Base-by-base conservation (phyloP, 225 moss, liverwort and hornwort genomes). In the Marchantia polymorpha region DNA sequence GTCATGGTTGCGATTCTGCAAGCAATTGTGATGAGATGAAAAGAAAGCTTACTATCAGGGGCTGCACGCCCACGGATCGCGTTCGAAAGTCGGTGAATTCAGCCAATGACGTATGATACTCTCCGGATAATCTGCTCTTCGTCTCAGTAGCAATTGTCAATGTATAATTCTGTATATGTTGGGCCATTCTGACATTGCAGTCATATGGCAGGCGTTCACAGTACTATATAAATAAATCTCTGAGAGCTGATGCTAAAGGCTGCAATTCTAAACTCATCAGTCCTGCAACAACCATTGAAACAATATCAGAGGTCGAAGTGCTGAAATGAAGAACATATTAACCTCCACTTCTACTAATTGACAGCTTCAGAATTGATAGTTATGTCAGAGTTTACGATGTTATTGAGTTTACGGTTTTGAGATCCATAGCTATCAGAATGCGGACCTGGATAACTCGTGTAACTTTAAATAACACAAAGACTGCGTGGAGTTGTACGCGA, bases 31-130 rank as follows among this genome's bases (percentile, higher is more conserved):
- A 59, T 0, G 20, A 19, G 15, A 22, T 50, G 51, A 64, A n/a
- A 4, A 55, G 2, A 14, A 11, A 77, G 16, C 65, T 78, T 69
- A 79, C 79, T 9, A 46, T 69, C 8, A 71, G 52, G 3, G 79
- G 69, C 79, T 79, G 70, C 73, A 80, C 49, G 25, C 72, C 80
- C 2, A 52, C 72, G 8, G 80, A 50, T 51, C 29, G 55, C 52
- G 73, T 80, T 50, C 80, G 72, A 6, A 72, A 30, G 23, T 73
- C 17, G 27, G 74, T 81, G 29, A 74, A 81, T 10, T 81, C 80
- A 27, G 61, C 63, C 63, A 81, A n/a, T 9, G 76, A 63, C 13
- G 23, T 51, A 0, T 63, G 73, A 63, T 74, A 64, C 10, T 52
- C 29, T 50, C 52, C 51, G 19, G 60, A 26, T 10, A 64, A 20